A percentile compares a stretch with the other conserved stretches of the same genome.
phyloP scores from a whole-genome alignment of 1,139 yeast species.

The Magnusiomyces ingens region DNA sequence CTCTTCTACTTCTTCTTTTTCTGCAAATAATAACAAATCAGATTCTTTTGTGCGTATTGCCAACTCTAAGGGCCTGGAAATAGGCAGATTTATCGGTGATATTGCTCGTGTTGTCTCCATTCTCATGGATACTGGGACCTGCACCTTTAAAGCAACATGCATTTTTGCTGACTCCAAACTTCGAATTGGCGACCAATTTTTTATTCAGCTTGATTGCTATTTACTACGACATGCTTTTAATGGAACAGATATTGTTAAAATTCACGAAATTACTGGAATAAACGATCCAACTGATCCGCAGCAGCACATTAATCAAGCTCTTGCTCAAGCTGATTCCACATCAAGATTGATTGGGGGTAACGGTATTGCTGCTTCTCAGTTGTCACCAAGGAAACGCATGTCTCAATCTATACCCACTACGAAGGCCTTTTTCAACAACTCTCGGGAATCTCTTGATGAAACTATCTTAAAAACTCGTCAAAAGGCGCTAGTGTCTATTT shows the following conservation, averaged over 20 bases:
- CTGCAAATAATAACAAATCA: conserved; percentile 18
- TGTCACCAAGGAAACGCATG: neutral
- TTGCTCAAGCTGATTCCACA: neutral
- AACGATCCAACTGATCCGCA: neutral
- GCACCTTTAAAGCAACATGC: conserved; percentile 52
- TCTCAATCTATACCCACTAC: neutral
- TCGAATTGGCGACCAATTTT: conserved; percentile 67
- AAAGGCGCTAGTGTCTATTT: neutral
- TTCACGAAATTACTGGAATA: conserved; percentile 1
- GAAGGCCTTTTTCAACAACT: neutral
- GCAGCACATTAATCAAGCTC: neutral
- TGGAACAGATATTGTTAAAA: conserved; percentile 18
- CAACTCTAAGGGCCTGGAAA: conserved; percentile 43
- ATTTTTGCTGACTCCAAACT: conserved; percentile 53
- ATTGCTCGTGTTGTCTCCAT: conserved; percentile 65
- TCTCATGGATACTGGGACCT: conserved; percentile 50
- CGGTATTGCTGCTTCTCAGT: neutral
- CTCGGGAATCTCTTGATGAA: conserved; percentile 3
- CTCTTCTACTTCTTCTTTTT: conserved; percentile 6
- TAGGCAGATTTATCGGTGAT: conserved; percentile 73
- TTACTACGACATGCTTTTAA: conserved; percentile 50
- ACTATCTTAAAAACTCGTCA: neutral
- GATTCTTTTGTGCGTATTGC: conserved; percentile 32
- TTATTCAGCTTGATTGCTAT: conserved; percentile 56
- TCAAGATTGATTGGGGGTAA: neutral